Percentiles rank a stretch among this genome's conserved stretches.
Conservation (phyloP, 208 protist species). For the Acanthamoeba healyi region DNA sequence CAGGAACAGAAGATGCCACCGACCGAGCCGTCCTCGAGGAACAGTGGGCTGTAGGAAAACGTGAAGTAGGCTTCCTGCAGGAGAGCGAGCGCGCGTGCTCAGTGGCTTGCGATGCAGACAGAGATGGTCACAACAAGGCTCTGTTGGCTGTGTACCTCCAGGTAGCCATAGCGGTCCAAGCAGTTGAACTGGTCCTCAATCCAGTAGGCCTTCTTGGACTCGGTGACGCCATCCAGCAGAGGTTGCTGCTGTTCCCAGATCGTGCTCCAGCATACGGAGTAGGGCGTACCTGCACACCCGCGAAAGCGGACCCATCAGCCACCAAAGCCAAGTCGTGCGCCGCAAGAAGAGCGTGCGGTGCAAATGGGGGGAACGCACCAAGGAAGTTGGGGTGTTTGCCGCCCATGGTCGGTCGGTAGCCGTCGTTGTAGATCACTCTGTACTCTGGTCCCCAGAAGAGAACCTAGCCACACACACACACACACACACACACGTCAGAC, state of each 20-base stretch:
- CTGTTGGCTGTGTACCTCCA: background rate
- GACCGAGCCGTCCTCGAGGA: background rate
- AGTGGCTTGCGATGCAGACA: too few species aligned
- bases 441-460: slow-evolving; percentile 70
- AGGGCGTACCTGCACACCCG: background rate
- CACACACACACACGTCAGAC: background rate
- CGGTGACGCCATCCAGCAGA: background rate
- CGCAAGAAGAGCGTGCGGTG: background rate
- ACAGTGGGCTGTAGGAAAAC: slow-evolving; percentile 43
- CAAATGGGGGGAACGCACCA: background rate
- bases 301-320: background rate
- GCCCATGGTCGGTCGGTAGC: background rate
- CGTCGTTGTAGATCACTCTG: slow-evolving; percentile 54
- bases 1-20: background rate
- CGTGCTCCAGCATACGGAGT: slow-evolving; percentile 33
- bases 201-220: background rate
- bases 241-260: background rate
- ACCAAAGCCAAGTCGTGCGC: too few species aligned
- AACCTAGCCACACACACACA: background rate
- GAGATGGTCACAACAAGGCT: too few species aligned
- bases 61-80: slow-evolving; percentile 64
- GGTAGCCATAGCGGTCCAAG: background rate
- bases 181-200: slow-evolving; percentile 23
- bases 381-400: background rate
- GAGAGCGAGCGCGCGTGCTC: background rate